A percentile compares a stretch with the other conserved stretches of the same genome.
These are phyloP conservation scores for Phytopythium vexans DNA, from an alignment of 352 stramenopile genomes.

Conservation along the genomic window DNA sequence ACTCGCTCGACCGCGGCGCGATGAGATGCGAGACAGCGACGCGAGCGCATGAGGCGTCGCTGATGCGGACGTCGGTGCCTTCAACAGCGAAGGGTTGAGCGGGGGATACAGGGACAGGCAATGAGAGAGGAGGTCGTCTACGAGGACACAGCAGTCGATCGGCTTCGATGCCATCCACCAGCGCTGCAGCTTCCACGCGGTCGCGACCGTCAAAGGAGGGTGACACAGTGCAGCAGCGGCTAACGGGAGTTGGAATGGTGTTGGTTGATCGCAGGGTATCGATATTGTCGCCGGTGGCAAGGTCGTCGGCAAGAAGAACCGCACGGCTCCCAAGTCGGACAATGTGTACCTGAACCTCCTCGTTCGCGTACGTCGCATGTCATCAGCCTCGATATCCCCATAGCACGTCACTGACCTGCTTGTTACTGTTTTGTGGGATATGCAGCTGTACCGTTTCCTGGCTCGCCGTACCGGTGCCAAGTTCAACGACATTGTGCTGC, in stretches of 20 bases:
- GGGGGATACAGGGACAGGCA: too few species aligned
- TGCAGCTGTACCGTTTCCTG: slow-evolving; percentile 95
- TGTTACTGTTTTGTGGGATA: background rate
- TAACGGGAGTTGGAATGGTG: background rate
- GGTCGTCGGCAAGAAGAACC: slow-evolving; percentile 97
- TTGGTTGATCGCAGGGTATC: slow-evolving; percentile 90
- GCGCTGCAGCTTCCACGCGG: too few species aligned
- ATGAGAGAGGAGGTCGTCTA: too few species aligned
- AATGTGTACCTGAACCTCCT: slow-evolving; percentile 99
- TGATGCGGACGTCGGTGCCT: too few species aligned
- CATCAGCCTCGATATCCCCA: background rate
- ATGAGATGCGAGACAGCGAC: too few species aligned
- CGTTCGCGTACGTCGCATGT: slow-evolving; percentile 74
- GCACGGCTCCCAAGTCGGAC: slow-evolving; percentile 97
- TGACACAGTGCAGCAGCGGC: background rate
- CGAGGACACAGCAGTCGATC: too few species aligned
- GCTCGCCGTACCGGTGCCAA: slow-evolving; percentile 97
- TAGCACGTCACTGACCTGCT: slow-evolving; percentile 58
- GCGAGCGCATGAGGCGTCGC: too few species aligned
- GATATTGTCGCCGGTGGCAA: slow-evolving; percentile 99
- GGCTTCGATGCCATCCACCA: too few species aligned
- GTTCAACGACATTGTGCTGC: slow-evolving; percentile 98
- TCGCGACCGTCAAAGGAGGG: too few species aligned
- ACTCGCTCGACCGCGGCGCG: too few species aligned
- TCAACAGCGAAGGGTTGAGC: too few species aligned